Percentiles rank a stretch among this genome's conserved stretches.
Conservation (phyloP, 352 stramenopile species). For the Phytophthora meadii region DNA sequence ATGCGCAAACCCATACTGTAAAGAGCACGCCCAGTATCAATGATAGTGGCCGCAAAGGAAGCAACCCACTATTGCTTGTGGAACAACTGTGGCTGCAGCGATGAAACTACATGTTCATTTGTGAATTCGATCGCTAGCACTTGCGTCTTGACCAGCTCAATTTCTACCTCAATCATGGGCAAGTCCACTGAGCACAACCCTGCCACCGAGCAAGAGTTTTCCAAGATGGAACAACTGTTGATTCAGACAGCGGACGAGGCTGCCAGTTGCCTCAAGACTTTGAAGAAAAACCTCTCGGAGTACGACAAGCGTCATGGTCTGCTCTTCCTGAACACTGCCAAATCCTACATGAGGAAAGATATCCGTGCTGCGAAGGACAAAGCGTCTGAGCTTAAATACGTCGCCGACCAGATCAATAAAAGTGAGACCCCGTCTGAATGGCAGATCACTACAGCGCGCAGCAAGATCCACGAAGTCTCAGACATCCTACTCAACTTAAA, state of each 20-base stretch:
- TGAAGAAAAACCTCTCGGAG: slow-evolving; percentile 30
- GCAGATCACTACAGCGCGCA: slow-evolving; percentile 23
- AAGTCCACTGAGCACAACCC: slow-evolving; percentile 15
- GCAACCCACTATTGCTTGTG: slow-evolving; percentile 14
- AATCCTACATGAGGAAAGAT: slow-evolving; percentile 27
- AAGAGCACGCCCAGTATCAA: slow-evolving; percentile 2
- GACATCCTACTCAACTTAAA: slow-evolving; percentile 22
- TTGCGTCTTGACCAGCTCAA: neutral
- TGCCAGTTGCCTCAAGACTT: slow-evolving; percentile 12
- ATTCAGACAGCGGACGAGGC: slow-evolving; percentile 26
- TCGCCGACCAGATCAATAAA: slow-evolving; percentile 29
- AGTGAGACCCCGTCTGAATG: slow-evolving; percentile 13
- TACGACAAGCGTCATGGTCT: slow-evolving; percentile 29
- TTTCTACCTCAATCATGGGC: slow-evolving; percentile 17
- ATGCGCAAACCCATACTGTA: no score
- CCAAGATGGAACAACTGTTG: slow-evolving; percentile 20
- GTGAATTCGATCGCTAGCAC: slow-evolving; percentile 5
- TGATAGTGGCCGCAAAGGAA: neutral
- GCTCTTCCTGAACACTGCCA: slow-evolving; percentile 34
- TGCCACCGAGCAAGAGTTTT: slow-evolving; percentile 21
- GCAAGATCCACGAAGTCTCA: slow-evolving; percentile 17
- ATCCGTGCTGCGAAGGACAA: slow-evolving; percentile 30
- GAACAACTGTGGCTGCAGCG: neutral
- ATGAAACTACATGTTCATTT: slow-evolving; percentile 12
- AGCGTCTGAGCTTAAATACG: slow-evolving; percentile 20